Conservation (phyloP, 2,329 filamentous ascomycete genomes). For the Epichloe sylvatica region DNA sequence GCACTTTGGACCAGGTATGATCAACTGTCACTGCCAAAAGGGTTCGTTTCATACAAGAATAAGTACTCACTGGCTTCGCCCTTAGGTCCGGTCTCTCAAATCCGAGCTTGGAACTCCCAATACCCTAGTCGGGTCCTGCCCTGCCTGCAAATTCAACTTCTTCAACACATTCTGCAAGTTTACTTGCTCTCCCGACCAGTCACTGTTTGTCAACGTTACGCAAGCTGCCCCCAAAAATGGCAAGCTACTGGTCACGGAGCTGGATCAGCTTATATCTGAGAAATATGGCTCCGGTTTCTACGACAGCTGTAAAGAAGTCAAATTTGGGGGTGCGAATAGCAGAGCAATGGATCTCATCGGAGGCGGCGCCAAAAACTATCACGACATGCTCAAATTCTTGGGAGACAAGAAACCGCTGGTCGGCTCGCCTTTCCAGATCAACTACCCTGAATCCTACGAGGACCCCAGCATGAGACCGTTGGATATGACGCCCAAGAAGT, state of each 20-base stretch:
- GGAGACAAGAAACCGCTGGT: constrained; percentile 73
- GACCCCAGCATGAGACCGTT: constrained; percentile 59
- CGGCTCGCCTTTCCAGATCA: constrained; percentile 96
- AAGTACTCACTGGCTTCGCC: neutral
- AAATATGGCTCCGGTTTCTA: constrained; percentile 81
- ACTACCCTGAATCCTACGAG: constrained; percentile 56
- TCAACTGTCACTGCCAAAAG: constrained; percentile 3
- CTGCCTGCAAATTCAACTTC: constrained; percentile 96
- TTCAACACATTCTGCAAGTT: constrained; percentile 98
- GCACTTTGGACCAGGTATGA: constrained; percentile 60
- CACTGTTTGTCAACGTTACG: constrained; percentile 87
- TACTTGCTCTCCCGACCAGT: constrained; percentile 94
- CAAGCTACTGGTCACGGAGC: constrained; percentile 61
- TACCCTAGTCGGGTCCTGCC: constrained; percentile 81
- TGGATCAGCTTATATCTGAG: constrained; percentile 78
- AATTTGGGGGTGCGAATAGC: constrained; percentile 87
- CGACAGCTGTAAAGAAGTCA: constrained; percentile 96
- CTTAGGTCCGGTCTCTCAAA: constrained; percentile 62
- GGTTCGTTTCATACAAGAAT: neutral
- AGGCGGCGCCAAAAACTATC: constrained; percentile 83
- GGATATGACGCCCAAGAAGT: constrained; percentile 63
- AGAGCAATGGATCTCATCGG: constrained; percentile 94
- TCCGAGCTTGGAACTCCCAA: constrained; percentile 78
- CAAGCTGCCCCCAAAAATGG: constrained; percentile 47
- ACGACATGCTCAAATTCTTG: constrained; percentile 75